Evolutionary conservation across 352 stramenopile species (phyloP), one percentile per base, ranked within the genome.

Genomic region (Phytophthora boehmeriae): DNA sequence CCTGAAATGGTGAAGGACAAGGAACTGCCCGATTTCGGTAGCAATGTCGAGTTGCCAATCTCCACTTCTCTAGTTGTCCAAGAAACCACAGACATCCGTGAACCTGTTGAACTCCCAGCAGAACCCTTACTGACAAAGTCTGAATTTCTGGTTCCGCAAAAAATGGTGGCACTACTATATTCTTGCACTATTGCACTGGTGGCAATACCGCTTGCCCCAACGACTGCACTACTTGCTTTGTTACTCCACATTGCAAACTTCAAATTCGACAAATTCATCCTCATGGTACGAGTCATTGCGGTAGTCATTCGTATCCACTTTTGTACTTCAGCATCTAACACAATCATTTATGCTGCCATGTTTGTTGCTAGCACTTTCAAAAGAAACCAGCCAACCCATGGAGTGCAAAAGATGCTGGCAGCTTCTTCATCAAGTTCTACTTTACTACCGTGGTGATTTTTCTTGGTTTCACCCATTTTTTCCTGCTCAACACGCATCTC

Each of bases 351-450:
- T 35, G 9, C 35, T 38, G 1, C 19, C 44, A 22, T 30, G 5
- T n/a, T 43, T 5, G 11, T 45, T 3, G 10, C 11, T 53, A 90
- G 82, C 48, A 71, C 25, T 80, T 92, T 11, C 81, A 92, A 52
- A 88, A 83, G 54, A 95, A 95, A 34, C 80, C 86, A 13, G 72
- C 66, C 9, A 89, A 54, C 25, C 84, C 80, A 2, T 93, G 83
- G 84, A 86, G 69, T 25, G 86, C 86, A 6, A 92, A 88, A 42
- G 83, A 90, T 46, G 84, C 83, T 0, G 86, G 82, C 17, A 87
- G 67, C 59, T 95, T 93, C 44, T 95, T 95, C 68, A 88, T 95
- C 68, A 95, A 95, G 67, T 90, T 93, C 46, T 95, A 90, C 72
- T 89, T 89, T 51, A 84, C 78, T 45, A 90, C 84, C 0, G 71